phyloP scores from a whole-genome alignment of 176 grass and related monocot genomes.

The Hsuehochloa calcarea region DNA sequence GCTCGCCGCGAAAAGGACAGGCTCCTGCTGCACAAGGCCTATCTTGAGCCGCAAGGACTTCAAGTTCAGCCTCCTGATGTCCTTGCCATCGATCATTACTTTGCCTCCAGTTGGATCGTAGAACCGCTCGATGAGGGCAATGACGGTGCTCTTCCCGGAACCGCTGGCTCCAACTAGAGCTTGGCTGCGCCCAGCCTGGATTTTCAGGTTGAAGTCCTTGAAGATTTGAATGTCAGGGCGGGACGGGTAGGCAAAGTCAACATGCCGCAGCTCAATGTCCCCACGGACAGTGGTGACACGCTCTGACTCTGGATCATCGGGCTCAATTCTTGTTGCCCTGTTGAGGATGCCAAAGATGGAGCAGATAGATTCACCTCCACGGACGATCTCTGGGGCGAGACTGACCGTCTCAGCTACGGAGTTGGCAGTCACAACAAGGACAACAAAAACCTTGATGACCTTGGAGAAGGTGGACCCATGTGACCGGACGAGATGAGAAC shows the following conservation, averaged over 20 bases:
- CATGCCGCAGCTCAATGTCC: slow-evolving; percentile 87
- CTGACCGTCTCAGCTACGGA: slow-evolving; percentile 89
- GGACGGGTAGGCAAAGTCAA: slow-evolving; percentile 76
- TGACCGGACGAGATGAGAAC: slow-evolving; percentile 70
- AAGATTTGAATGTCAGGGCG: slow-evolving; percentile 81
- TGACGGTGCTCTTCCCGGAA: slow-evolving; percentile 94
- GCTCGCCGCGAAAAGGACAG: slow-evolving; percentile 77
- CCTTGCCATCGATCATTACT: slow-evolving; percentile 79
- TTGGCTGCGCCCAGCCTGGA: slow-evolving; percentile 81
- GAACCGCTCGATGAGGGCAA: slow-evolving; percentile 83
- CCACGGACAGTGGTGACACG: slow-evolving; percentile 57
- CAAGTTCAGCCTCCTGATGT: slow-evolving; percentile 72
- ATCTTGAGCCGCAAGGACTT: slow-evolving; percentile 82
- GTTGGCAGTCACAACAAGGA: slow-evolving; percentile 94
- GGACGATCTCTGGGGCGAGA: slow-evolving; percentile 85
- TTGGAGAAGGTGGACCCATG: slow-evolving; percentile 89
- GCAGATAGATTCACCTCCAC: slow-evolving; percentile 80
- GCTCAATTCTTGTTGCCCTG: slow-evolving; percentile 70
- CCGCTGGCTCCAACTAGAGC: slow-evolving; percentile 87
- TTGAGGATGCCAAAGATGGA: slow-evolving; percentile 88
- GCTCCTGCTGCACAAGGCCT: slow-evolving; percentile 92
- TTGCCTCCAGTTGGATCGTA: slow-evolving; percentile 77
- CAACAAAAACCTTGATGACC: slow-evolving; percentile 98
- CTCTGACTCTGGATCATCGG: slow-evolving; percentile 83
- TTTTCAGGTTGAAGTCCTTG: slow-evolving; percentile 97